phyloP scores from a whole-genome alignment of 78 protist genomes.

The Polysphondylium violaceum region DNA sequence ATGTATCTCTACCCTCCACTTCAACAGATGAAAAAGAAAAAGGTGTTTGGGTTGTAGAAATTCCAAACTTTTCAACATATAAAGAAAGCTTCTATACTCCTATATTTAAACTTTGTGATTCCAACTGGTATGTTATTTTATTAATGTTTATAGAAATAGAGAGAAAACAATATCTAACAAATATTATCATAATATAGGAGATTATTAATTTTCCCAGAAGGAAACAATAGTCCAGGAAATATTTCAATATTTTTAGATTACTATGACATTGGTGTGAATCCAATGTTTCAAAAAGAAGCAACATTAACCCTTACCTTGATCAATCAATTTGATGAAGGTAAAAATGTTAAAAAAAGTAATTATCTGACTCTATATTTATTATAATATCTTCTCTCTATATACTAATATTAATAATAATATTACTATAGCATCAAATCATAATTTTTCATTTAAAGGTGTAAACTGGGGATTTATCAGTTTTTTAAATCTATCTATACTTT shows the following conservation, averaged over 20 bases:
- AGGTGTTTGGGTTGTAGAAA: constrained; percentile 67
- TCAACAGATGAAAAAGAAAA: too few relatives aligned
- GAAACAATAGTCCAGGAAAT: constrained; percentile 79
- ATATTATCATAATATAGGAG: constrained; percentile 20
- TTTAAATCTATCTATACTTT: constrained; percentile 35
- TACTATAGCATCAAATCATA: constrained; percentile 64
- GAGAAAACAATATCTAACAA: background rate
- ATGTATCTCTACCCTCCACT: too few relatives aligned
- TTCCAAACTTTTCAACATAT: constrained; percentile 16
- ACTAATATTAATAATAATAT: background rate
- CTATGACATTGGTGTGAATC: constrained; percentile 74
- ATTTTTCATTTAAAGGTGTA: constrained; percentile 80
- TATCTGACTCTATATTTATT: background rate
- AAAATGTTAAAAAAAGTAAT: constrained; percentile 62
- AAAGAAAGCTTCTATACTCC: constrained; percentile 71
- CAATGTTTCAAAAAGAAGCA: constrained; percentile 68
- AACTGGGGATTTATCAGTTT: constrained; percentile 78
- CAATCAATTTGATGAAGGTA: constrained; percentile 46
- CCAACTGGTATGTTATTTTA: constrained; percentile 49
- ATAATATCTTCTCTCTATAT: background rate
- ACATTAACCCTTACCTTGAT: constrained; percentile 52
- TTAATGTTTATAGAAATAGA: too few relatives aligned
- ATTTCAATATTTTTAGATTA: constrained; percentile 73
- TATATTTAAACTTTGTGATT: constrained; percentile 52
- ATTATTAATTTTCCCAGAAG: constrained; percentile 72